Evolutionary conservation across 1,284 basidiomycete species (phyloP), one percentile per base, ranked within the genome.

Genomic region (Puccinia novopanici): DNA sequence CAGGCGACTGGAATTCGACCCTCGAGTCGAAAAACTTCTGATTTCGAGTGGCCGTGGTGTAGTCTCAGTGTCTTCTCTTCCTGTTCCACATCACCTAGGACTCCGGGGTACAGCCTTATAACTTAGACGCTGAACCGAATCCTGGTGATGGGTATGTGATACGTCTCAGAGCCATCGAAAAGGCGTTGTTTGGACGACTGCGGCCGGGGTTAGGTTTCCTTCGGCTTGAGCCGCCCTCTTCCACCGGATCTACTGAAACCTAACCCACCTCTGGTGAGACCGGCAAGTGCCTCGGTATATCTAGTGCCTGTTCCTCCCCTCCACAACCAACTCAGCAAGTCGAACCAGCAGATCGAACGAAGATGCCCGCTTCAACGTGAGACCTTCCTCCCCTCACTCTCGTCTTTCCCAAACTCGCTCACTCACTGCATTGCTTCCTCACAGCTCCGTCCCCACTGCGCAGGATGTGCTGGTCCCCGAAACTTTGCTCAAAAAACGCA

Each of bases 401-500:
- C 15, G 10, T 4, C 12, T 12, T 52, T 17, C 10, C 50, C 27
- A 24, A 34, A 19, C 34, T 63, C 30, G 40, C 50, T 52, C 50
- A 52, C 50, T 22, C 59, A 40, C 8, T 40, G 34, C 19, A 63
- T 22, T 34, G n/a, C 12, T 63, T 30, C 34, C 27, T n/a, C 22
- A 22, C 22, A 79, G 77, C 12, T 59, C 77, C 37, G 77, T 79
- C 37, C 77, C 77, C 22, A 70, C 63, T 34, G 54, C 68, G 22
- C 77, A 79, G 34, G 77, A 79, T 71, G 77, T 79, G 37, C 77
- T 79, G 24, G 94, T 96, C 88, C 95, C 95, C 87, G 95, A 97
- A 91, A 97, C 95, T 86, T 91, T 97, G 89, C 93, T 98, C 89
- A 97, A 97, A 90, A 99, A 98, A 91, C 91, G 97, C 88, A 96